Conservation (phyloP, 2,329 filamentous ascomycete species). For the Xenoacremonium recifei region DNA sequence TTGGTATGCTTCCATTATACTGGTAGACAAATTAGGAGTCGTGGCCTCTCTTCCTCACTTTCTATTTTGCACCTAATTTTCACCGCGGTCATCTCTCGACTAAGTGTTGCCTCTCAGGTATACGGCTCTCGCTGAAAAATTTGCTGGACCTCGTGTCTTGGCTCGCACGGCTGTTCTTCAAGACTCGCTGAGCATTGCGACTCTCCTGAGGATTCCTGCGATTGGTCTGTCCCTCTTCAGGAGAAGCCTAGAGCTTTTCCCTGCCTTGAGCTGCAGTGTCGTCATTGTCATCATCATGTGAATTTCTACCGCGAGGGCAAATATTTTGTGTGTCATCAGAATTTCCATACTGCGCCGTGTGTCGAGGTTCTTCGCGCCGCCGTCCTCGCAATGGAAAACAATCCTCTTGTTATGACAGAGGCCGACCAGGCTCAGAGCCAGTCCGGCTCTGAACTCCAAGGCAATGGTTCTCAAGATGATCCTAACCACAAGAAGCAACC, state of each 20-base stretch:
- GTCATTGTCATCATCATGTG: conserved; percentile 22
- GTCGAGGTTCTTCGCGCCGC: conserved; percentile 1
- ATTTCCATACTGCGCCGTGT: not conserved
- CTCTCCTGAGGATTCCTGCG: too few species aligned
- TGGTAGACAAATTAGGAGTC: conserved; percentile 17
- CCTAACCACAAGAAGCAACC: conserved; percentile 46
- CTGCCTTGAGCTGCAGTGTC: too few species aligned
- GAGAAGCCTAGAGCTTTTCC: too few species aligned
- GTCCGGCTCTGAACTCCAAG: conserved; percentile 30
- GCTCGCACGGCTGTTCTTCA: too few species aligned
- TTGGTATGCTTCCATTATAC: conserved; percentile 23
- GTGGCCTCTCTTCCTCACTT: conserved; percentile 1
- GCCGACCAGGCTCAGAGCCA: conserved; percentile 21
- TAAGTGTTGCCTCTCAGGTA: too few species aligned
- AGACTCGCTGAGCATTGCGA: too few species aligned
- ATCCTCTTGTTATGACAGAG: conserved; percentile 10
- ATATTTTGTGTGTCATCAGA: conserved; percentile 14
- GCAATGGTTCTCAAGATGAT: conserved; percentile 39
- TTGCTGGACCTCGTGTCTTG: too few species aligned
- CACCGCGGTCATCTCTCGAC: too few species aligned
- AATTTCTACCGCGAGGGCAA: conserved; percentile 8
- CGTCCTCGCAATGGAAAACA: conserved; percentile 16
- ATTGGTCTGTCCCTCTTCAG: too few species aligned
- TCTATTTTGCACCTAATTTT: too few species aligned
- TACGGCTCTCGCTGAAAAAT: too few species aligned